Evolutionary conservation across 2,329 filamentous ascomycete species (phyloP).

Genomic region (Orbilia blumenaviensis): DNA sequence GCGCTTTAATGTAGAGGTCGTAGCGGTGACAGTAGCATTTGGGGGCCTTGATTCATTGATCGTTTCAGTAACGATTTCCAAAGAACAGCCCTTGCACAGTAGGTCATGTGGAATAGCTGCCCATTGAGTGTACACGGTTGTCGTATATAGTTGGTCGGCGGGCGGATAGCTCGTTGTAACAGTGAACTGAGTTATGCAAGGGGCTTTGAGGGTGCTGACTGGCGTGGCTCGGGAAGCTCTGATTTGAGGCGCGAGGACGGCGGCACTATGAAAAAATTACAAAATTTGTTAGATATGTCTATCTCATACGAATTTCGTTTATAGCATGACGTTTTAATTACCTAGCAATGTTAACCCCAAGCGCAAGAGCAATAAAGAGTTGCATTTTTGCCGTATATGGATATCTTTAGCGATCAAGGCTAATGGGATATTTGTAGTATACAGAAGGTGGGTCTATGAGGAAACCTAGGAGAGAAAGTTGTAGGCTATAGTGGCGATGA

Average conservation of each 20-base stretch:
- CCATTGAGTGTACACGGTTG: background rate
- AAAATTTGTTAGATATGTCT: too few relatives aligned
- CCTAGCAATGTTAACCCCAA: too few relatives aligned
- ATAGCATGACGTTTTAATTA: too few relatives aligned
- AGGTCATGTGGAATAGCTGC: constrained; percentile 21
- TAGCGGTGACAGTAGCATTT: constrained; percentile 2
- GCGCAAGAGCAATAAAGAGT: too few relatives aligned
- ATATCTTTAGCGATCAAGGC: too few relatives aligned
- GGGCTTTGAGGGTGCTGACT: background rate
- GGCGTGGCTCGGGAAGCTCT: too few relatives aligned
- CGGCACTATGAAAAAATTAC: background rate
- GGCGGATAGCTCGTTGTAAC: constrained; percentile 18
- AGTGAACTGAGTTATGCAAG: constrained; percentile 20
- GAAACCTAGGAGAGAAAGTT: too few relatives aligned
- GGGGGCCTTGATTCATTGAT: background rate
- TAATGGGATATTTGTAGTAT: too few relatives aligned
- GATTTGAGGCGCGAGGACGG: background rate
- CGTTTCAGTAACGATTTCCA: constrained; percentile 2
- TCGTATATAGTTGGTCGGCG: background rate
- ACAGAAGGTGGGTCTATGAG: too few relatives aligned
- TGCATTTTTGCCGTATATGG: too few relatives aligned
- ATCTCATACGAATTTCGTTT: too few relatives aligned
- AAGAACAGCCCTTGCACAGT: constrained; percentile 3
- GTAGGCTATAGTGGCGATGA: too few relatives aligned
- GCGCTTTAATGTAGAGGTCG: background rate